These are phyloP conservation scores for Lactifluus pinguis DNA, from an alignment of 768 basidiomycete species.

Conservation along the genomic window DNA sequence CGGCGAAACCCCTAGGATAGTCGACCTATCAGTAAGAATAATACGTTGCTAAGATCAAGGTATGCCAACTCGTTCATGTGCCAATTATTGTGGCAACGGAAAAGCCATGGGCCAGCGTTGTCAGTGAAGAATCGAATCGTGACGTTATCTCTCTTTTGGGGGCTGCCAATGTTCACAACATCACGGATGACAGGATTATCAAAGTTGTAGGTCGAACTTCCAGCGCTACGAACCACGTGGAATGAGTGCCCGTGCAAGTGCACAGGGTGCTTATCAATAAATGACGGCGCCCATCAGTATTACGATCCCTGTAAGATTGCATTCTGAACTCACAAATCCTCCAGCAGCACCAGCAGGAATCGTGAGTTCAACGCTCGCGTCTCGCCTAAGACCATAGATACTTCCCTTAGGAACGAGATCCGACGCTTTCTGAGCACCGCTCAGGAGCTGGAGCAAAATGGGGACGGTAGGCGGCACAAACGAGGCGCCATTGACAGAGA, in stretches of 20 bases:
- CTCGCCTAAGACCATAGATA: constrained; percentile 37
- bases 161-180: constrained; percentile 26
- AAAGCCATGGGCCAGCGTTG: constrained; percentile 23
- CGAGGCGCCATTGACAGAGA: not conserved
- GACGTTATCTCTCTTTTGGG: constrained; percentile 8
- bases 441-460: constrained; percentile 9
- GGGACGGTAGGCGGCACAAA: not conserved
- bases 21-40: not conserved
- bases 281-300: not conserved
- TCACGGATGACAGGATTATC: constrained; percentile 38
- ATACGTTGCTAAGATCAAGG: not conserved
- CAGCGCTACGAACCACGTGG: constrained; percentile 14
- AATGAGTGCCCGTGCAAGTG: constrained; percentile 12
- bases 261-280: not conserved
- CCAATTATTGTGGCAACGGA: constrained; percentile 27
- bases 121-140: constrained; percentile 25
- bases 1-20: constrained; percentile 7
- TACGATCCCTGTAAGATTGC: not conserved
- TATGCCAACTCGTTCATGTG: constrained; percentile 17
- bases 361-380: constrained; percentile 39
- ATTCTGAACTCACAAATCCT: not conserved
- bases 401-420: constrained; percentile 41
- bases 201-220: constrained; percentile 13
- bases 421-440: constrained; percentile 30
- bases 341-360: not conserved